Percentiles rank a stretch among this genome's conserved stretches.
Conservation (phyloP, 2,329 filamentous ascomycete genomes). For the Cryoendolithus antarcticus region DNA sequence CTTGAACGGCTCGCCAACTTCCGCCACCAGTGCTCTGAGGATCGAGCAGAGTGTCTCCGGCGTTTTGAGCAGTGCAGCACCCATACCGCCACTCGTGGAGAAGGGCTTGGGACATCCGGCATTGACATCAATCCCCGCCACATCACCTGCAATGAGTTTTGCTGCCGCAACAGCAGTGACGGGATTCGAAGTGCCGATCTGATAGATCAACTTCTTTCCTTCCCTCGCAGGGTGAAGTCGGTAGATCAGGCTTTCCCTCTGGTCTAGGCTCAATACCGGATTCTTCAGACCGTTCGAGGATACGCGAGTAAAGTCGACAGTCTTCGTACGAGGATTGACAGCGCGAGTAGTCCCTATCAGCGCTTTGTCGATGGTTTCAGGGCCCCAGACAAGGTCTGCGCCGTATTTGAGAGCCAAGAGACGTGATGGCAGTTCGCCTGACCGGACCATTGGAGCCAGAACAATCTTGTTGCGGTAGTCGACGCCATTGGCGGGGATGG, state of each 20-base stretch:
- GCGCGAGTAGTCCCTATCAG: constrained; percentile 77
- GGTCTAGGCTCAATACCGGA: constrained; percentile 40
- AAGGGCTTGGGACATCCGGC: constrained; percentile 98
- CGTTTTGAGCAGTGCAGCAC: constrained; percentile 73
- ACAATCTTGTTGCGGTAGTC: constrained; percentile 92
- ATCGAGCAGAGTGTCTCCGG: constrained; percentile 78
- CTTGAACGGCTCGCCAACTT: constrained; percentile 63
- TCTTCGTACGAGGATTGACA: constrained; percentile 62
- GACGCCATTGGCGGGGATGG: constrained; percentile 77
- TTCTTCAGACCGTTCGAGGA: constrained; percentile 58
- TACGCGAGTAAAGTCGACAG: constrained; percentile 71
- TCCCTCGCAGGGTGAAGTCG: constrained; percentile 70
- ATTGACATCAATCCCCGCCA: constrained; percentile 91
- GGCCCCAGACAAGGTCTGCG: constrained; percentile 94
- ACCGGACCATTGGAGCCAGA: constrained; percentile 80
- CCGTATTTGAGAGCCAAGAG: constrained; percentile 86
- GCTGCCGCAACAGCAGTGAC: constrained; percentile 74
- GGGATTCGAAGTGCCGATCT: constrained; percentile 79
- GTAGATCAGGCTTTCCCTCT: constrained; percentile 59
- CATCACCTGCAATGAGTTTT: constrained; percentile 70
- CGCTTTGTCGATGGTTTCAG: constrained; percentile 84
- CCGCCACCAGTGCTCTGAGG: constrained; percentile 64
- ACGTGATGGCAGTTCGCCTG: constrained; percentile 86
- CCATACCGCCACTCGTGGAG: constrained; percentile 88
- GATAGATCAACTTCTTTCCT: constrained; percentile 66